These are phyloP conservation scores for Solanum hybrid DNA, from an alignment of 305 asterid species.

Conservation along the genomic window DNA sequence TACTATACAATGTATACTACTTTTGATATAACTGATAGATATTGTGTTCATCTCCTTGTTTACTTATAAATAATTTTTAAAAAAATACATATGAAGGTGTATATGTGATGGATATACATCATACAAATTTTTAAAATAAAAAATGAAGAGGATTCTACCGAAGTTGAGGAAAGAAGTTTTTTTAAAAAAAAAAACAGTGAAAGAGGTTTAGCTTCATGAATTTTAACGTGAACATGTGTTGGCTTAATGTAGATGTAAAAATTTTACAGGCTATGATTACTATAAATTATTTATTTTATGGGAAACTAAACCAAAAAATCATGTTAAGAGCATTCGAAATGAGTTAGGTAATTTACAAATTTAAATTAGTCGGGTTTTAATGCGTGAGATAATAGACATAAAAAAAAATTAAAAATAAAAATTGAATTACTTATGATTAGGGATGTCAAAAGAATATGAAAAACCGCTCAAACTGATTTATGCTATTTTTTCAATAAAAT, in stretches of 20 bases:
- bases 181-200: not conserved
- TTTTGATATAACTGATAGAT: not conserved
- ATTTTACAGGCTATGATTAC: not conserved
- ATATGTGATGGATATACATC: not conserved
- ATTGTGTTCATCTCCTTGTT: not conserved
- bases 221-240: not conserved
- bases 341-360: not conserved
- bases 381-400: not conserved
- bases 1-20: not conserved
- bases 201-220: not conserved
- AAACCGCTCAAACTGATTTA: rapidly evolving
- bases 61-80: not conserved
- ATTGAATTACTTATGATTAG: not conserved
- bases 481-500: too few relatives aligned
- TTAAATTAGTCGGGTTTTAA: too few relatives aligned
- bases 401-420: too few relatives aligned
- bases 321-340: not conserved
- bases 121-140: not conserved
- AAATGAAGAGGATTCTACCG: not conserved
- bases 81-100: not conserved
- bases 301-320: not conserved
- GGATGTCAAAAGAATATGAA: not conserved
- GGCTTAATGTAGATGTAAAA: not conserved
- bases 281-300: not conserved
- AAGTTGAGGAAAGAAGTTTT: not conserved